These are phyloP conservation scores for Choanephora cucurbitarum DNA, from an alignment of 371 early-diverging fungal genomes.

Conservation along the genomic window DNA sequence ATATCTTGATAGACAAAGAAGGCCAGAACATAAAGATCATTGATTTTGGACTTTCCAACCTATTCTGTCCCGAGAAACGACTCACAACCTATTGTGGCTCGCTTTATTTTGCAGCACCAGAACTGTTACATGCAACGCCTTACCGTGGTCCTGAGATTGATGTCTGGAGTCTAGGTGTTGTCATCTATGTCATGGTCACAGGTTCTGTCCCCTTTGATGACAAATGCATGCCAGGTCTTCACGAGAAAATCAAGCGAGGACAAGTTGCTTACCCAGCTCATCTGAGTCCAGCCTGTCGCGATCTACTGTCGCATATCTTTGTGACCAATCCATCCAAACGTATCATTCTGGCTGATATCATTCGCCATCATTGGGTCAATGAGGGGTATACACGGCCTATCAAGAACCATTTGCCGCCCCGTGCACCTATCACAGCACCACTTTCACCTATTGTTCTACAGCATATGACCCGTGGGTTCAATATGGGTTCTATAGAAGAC, in stretches of 20 bases:
- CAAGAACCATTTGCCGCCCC: slow-evolving; percentile 61
- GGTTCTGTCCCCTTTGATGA: slow-evolving; percentile 98
- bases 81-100: slow-evolving; percentile 95
- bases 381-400: slow-evolving; percentile 60
- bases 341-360: slow-evolving; percentile 71
- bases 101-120: slow-evolving; percentile 97
- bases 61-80: slow-evolving; percentile 78
- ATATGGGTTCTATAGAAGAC: slow-evolving; percentile 76
- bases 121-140: slow-evolving; percentile 81
- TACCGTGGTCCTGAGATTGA: slow-evolving; percentile 96
- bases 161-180: slow-evolving; percentile 95
- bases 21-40: slow-evolving; percentile 87
- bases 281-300: slow-evolving; percentile 72
- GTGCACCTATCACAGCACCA: slow-evolving; percentile 66
- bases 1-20: slow-evolving; percentile 84
- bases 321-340: slow-evolving; percentile 69
- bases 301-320: slow-evolving; percentile 77
- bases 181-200: slow-evolving; percentile 91
- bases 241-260: slow-evolving; percentile 89
- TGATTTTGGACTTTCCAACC: slow-evolving; percentile 96
- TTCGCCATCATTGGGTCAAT: slow-evolving; percentile 80
- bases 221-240: slow-evolving; percentile 82
- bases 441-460: slow-evolving; percentile 67
- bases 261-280: slow-evolving; percentile 81
- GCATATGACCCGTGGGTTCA: slow-evolving; percentile 76